A percentile compares a stretch with the other conserved stretches of the same genome.
Evolutionary conservation across 768 basidiomycete genomes (phyloP).

Genomic region (Rhodotorula sphaerocarpa): DNA sequence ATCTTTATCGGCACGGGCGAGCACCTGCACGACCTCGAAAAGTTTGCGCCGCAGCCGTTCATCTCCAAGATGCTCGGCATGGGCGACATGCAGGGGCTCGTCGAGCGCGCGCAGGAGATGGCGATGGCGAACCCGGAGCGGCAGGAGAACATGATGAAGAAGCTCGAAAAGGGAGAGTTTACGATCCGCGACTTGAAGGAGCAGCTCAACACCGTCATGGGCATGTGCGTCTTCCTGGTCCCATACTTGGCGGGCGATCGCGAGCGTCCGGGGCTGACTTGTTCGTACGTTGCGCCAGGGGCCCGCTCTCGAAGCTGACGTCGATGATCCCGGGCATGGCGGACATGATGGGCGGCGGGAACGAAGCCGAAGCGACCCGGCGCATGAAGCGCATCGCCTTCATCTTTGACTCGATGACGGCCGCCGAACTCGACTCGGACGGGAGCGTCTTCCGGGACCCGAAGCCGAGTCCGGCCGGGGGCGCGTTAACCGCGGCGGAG

Average conservation of each 20-base stretch:
- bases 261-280: neutral
- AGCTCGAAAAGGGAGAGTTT: conserved; percentile 91
- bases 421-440: conserved; percentile 86
- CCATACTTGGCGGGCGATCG: neutral
- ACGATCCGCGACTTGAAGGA: conserved; percentile 96
- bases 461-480: neutral
- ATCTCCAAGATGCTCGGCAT: conserved; percentile 91
- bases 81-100: conserved; percentile 91
- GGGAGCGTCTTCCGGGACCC: conserved; percentile 65
- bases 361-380: conserved; percentile 77
- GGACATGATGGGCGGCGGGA: conserved; percentile 66
- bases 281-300: conserved; percentile 51
- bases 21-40: conserved; percentile 92
- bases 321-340: conserved; percentile 98
- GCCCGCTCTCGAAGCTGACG: conserved; percentile 96
- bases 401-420: conserved; percentile 97
- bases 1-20: conserved; percentile 98
- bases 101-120: conserved; percentile 97
- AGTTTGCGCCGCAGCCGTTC: conserved; percentile 91
- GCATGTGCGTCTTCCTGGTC: conserved; percentile 59
- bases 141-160: conserved; percentile 96
- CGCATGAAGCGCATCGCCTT: conserved; percentile 97
- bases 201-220: conserved; percentile 95
- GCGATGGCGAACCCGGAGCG: conserved; percentile 75
- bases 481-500: neutral